A percentile compares a stretch with the other conserved stretches of the same genome.
Conservation (phyloP, 257 asterid genomes). For the Solanum stenotomum region DNA sequence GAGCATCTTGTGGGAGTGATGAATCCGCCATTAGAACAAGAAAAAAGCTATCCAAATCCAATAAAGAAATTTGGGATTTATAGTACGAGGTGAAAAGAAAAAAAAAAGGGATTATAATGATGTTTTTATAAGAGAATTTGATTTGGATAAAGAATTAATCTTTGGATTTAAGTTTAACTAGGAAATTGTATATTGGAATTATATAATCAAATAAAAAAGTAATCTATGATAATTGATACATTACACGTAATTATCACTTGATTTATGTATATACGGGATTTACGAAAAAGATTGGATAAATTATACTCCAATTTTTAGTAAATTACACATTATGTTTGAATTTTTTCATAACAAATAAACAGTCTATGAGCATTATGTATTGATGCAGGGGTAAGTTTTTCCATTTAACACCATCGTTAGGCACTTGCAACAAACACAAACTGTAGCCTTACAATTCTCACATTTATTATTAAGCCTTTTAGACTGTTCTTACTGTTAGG, state of each 20-base stretch:
- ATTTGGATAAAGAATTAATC: background rate
- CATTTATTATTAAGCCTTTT: no score
- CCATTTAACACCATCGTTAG: no score
- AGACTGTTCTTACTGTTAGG: no score
- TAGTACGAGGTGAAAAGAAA: background rate
- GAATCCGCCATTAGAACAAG: constrained; percentile 43
- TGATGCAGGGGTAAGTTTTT: no score
- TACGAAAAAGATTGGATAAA: background rate
- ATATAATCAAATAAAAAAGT: background rate
- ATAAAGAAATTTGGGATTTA: background rate
- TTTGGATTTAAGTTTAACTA: background rate
- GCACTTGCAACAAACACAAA: no score
- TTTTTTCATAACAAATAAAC: background rate
- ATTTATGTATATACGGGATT: background rate
- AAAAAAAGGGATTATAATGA: background rate
- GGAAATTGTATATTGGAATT: background rate
- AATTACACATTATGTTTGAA: background rate
- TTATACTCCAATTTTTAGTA: background rate
- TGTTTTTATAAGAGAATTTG: background rate
- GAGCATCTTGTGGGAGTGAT: constrained; percentile 55
- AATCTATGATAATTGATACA: background rate
- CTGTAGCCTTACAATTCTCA: no score
- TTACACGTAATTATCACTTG: background rate
- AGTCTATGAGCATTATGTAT: background rate
- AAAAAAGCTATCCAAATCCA: background rate